Conservation (phyloP, 495 filamentous ascomycete species). For the Clohesyomyces aquaticus region DNA sequence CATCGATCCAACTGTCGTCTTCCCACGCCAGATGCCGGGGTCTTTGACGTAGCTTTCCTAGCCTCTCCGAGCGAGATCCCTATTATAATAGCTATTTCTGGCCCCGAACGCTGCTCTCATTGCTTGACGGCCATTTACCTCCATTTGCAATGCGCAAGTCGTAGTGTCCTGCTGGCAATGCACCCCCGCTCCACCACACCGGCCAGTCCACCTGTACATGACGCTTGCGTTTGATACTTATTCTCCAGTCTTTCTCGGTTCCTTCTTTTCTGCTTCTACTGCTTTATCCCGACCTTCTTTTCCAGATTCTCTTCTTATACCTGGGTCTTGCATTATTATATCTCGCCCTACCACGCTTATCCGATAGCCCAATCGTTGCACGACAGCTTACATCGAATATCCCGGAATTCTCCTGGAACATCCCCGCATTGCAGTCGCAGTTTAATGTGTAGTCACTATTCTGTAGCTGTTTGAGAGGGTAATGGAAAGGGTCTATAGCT, state of each 20-base stretch:
- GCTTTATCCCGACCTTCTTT: slow-evolving; percentile 24
- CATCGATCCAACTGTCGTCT: slow-evolving; percentile 12
- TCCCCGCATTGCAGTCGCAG: slow-evolving; percentile 7
- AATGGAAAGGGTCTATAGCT: slow-evolving; percentile 11
- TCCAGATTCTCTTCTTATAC: slow-evolving; percentile 11
- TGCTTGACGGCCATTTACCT: slow-evolving; percentile 27
- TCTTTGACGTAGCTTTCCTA: slow-evolving; percentile 19
- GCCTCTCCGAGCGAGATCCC: slow-evolving; percentile 9
- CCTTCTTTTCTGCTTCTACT: slow-evolving; percentile 17
- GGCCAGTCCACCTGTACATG: slow-evolving; percentile 9
- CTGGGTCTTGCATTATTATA: too few relatives aligned
- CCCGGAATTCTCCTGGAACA: neutral
- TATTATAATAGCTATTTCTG: slow-evolving; percentile 38
- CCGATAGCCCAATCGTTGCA: too few relatives aligned
- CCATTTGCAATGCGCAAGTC: slow-evolving; percentile 32
- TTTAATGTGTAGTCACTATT: slow-evolving; percentile 25
- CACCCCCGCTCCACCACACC: slow-evolving; percentile 9
- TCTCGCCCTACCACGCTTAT: too few relatives aligned
- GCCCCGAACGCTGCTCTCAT: slow-evolving; percentile 17
- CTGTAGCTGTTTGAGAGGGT: slow-evolving; percentile 18
- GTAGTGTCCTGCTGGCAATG: slow-evolving; percentile 14
- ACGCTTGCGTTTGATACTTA: slow-evolving; percentile 33
- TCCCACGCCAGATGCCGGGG: neutral
- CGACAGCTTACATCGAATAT: slow-evolving; percentile 11
- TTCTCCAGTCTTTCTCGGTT: slow-evolving; percentile 22